A percentile compares a stretch with the other conserved stretches of the same genome.
These are phyloP conservation scores for Dioscorea alata DNA, from an alignment of 106 monocot genomes.

Conservation along the genomic window DNA sequence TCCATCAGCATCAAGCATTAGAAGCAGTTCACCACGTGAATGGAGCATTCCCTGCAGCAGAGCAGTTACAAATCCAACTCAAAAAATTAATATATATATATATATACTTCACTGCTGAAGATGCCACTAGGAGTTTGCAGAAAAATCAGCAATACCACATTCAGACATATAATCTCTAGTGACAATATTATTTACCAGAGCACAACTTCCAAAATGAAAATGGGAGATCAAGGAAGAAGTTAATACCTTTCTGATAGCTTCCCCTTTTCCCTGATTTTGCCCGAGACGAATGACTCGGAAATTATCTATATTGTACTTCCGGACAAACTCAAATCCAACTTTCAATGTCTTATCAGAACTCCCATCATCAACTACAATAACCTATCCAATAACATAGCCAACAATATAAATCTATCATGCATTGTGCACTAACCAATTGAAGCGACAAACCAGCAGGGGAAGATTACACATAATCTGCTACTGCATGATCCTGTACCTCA, in stretches of 20 bases:
- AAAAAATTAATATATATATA: background rate
- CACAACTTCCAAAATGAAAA: too few relatives aligned
- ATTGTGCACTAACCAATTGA: background rate
- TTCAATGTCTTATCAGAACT: slow-evolving; percentile 85
- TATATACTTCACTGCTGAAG: too few relatives aligned
- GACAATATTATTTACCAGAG: too few relatives aligned
- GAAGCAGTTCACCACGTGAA: slow-evolving; percentile 85
- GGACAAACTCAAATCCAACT: slow-evolving; percentile 86
- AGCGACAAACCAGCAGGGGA: background rate
- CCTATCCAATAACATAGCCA: slow-evolving; percentile 27
- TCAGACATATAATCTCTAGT: too few relatives aligned
- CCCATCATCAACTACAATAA: slow-evolving; percentile 96
- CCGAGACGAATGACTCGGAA: slow-evolving; percentile 81
- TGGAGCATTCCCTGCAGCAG: slow-evolving; percentile 94
- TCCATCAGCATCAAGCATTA: slow-evolving; percentile 99
- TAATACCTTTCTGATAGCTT: slow-evolving; percentile 88
- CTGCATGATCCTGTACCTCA: slow-evolving; percentile 49
- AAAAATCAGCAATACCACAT: too few relatives aligned
- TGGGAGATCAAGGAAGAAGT: too few relatives aligned
- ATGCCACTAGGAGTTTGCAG: too few relatives aligned
- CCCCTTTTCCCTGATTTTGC: slow-evolving; percentile 97
- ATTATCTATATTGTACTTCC: slow-evolving; percentile 83
- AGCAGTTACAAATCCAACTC: slow-evolving; percentile 16
- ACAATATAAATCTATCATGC: background rate
- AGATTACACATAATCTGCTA: background rate